phyloP scores from a whole-genome alignment of 805 yeast species.

The Pichia nanzhaoensis region DNA sequence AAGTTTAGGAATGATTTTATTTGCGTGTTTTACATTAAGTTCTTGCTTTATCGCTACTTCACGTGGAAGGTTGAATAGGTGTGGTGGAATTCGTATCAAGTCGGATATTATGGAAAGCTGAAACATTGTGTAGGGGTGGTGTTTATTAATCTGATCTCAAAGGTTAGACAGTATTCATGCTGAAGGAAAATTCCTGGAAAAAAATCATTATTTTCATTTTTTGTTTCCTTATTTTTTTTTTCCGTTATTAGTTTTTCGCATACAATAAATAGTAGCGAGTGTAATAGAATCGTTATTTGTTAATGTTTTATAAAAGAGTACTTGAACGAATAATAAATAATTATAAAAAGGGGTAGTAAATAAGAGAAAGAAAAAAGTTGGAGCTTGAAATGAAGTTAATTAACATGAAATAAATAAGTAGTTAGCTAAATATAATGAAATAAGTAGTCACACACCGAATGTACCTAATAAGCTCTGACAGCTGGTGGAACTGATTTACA shows the following conservation, averaged over 20 bases:
- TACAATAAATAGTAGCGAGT: no score
- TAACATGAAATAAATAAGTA: not conserved
- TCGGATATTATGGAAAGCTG: conserved; percentile 76
- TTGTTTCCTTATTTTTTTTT: not conserved
- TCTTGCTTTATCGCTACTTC: conserved; percentile 71
- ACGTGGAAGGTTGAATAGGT: conserved; percentile 66
- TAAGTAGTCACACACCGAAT: not conserved
- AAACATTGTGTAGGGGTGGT: conserved; percentile 51
- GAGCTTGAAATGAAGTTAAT: no score
- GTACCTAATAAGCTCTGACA: conserved; percentile 75
- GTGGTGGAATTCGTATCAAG: conserved; percentile 83
- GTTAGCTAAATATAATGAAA: not conserved
- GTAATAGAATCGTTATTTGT: no score
- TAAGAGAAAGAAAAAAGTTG: no score
- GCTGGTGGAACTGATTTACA: conserved; percentile 97
- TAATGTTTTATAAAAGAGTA: no score
- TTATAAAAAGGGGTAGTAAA: not conserved
- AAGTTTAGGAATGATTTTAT: conserved; percentile 73
- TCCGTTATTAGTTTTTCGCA: not conserved
- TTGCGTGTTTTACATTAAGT: conserved; percentile 76
- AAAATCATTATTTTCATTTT: not conserved
- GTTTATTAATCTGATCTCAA: not conserved
- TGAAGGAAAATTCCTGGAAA: no score
- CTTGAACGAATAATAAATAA: not conserved
- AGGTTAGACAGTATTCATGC: no score